These are phyloP conservation scores for Aegle marmelos DNA, from an alignment of 345 rosid species.

Conservation along the genomic window DNA sequence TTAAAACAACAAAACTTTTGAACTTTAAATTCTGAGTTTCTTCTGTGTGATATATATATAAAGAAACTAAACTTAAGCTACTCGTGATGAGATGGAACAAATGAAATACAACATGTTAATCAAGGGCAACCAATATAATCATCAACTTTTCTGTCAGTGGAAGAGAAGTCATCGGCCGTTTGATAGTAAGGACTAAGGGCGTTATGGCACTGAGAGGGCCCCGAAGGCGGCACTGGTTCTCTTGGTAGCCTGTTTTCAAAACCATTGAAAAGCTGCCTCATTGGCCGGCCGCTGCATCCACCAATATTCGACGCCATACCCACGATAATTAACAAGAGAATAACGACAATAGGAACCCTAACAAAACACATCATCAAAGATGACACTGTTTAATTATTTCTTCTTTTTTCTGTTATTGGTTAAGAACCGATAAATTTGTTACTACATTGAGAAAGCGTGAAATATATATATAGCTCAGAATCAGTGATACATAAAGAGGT, in stretches of 20 bases:
- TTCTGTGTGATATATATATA: too few relatives aligned
- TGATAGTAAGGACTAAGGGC: slow-evolving; percentile 25
- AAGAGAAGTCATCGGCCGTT: slow-evolving; percentile 8
- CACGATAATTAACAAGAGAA: slow-evolving; percentile 6
- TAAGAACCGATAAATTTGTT: too few relatives aligned
- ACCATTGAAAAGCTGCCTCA: slow-evolving; percentile 1
- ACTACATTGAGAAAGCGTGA: neutral
- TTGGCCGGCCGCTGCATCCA: slow-evolving; percentile 14
- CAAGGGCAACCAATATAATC: slow-evolving; percentile 33
- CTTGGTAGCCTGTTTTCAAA: slow-evolving; percentile 38
- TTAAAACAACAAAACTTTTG: too few relatives aligned
- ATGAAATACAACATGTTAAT: too few relatives aligned
- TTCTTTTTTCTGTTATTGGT: too few relatives aligned
- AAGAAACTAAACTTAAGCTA: too few relatives aligned
- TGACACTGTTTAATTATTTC: neutral
- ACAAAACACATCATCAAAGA: neutral
- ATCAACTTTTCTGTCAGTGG: neutral
- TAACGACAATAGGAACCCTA: neutral
- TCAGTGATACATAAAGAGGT: neutral
- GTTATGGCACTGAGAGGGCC: slow-evolving; percentile 56
- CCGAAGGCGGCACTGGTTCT: slow-evolving; percentile 64
- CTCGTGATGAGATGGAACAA: too few relatives aligned
- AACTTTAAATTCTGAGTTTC: too few relatives aligned
- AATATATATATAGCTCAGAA: neutral
- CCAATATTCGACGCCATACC: slow-evolving; percentile 15